Evolutionary conservation across 441 rosid genomes (phyloP).

Genomic region (Croton setiger): DNA sequence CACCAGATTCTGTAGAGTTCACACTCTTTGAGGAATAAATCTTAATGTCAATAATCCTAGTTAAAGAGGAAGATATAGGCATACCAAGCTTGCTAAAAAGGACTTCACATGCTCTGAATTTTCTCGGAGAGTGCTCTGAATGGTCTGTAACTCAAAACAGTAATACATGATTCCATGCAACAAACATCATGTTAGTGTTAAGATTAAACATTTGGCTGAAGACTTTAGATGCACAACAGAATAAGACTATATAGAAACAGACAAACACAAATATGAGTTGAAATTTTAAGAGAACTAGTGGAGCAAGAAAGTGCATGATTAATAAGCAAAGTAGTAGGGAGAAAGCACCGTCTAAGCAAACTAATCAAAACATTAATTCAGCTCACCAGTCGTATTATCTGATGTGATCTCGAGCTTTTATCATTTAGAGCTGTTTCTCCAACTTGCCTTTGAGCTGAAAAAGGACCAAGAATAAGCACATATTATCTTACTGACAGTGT

Average conservation of each 20-base stretch:
- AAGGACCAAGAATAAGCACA: neutral
- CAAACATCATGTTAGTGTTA: conserved; percentile 15
- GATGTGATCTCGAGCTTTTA: conserved; percentile 95
- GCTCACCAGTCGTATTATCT: conserved; percentile 86
- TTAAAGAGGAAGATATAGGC: conserved; percentile 18
- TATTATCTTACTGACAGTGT: neutral
- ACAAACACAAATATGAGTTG: neutral
- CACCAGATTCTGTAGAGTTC: conserved; percentile 72
- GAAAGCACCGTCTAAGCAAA: conserved; percentile 4
- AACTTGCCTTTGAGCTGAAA: conserved; percentile 85
- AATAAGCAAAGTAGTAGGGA: neutral
- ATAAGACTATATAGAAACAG: neutral
- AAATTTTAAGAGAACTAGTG: neutral
- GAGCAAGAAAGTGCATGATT: neutral
- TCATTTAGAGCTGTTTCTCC: conserved; percentile 91
- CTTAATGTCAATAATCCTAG: conserved; percentile 10
- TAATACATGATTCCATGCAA: conserved; percentile 9
- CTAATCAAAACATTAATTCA: neutral
- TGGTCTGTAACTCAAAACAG: conserved; percentile 44
- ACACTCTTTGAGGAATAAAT: conserved; percentile 18
- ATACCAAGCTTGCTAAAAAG: conserved; percentile 84
- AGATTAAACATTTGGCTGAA: neutral
- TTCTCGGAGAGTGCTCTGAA: conserved; percentile 77
- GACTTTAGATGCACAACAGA: neutral
- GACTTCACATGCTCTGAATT: conserved; percentile 70